These are phyloP conservation scores for Phialophora expanda DNA, from an alignment of 2,329 filamentous ascomycete species.

Conservation along the genomic window DNA sequence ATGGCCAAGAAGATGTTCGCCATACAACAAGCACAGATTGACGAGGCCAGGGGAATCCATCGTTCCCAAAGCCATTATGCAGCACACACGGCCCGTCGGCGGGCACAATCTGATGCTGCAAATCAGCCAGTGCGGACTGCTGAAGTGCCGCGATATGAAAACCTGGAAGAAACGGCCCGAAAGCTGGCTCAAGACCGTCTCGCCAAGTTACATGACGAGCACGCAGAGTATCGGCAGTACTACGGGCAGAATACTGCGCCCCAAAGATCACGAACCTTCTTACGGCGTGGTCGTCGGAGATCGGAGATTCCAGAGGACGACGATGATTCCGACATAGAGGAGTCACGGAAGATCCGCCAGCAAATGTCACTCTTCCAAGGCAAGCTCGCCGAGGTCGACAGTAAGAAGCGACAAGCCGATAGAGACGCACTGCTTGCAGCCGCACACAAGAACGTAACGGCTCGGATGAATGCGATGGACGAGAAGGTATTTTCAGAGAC, in stretches of 20 bases:
- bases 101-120: slow-evolving; percentile 38
- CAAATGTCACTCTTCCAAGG: slow-evolving; percentile 81
- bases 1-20: slow-evolving; percentile 90
- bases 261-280: slow-evolving; percentile 57
- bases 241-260: slow-evolving; percentile 67
- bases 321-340: slow-evolving; percentile 67
- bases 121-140: slow-evolving; percentile 21
- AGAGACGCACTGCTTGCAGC: slow-evolving; percentile 75
- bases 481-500: slow-evolving; percentile 77
- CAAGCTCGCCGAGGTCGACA: slow-evolving; percentile 70
- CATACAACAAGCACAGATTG: slow-evolving; percentile 67
- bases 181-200: slow-evolving; percentile 83
- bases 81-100: slow-evolving; percentile 45
- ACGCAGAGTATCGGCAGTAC: slow-evolving; percentile 73
- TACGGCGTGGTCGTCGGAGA: slow-evolving; percentile 65
- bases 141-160: slow-evolving; percentile 45
- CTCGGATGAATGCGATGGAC: slow-evolving; percentile 78
- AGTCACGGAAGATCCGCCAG: slow-evolving; percentile 72
- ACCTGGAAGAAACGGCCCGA: slow-evolving; percentile 84
- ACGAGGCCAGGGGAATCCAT: slow-evolving; percentile 49
- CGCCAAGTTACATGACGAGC: slow-evolving; percentile 76
- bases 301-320: slow-evolving; percentile 61
- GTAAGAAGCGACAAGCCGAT: slow-evolving; percentile 74
- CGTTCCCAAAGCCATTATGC: slow-evolving; percentile 46
- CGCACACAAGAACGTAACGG: slow-evolving; percentile 85